These are phyloP conservation scores for Aphanomyces cochlioides DNA, from an alignment of 352 stramenopile species.

Conservation along the genomic window DNA sequence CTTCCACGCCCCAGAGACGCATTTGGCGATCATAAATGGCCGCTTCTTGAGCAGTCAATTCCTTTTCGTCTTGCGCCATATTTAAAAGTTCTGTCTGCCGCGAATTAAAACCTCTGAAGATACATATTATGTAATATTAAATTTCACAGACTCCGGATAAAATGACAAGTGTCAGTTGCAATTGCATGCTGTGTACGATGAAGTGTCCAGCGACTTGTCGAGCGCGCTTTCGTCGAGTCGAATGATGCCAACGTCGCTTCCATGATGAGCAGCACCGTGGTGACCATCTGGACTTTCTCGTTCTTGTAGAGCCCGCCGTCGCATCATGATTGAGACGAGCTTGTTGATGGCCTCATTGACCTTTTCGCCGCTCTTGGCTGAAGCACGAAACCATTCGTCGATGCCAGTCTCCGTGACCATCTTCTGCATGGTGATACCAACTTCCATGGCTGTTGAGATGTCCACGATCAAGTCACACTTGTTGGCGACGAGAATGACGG, in stretches of 20 bases:
- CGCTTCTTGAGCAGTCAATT: constrained; percentile 75
- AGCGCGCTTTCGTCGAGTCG: neutral
- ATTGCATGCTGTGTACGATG: neutral
- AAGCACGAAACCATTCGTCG: constrained; percentile 72
- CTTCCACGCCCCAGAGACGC: constrained; percentile 97
- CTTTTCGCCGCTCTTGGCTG: constrained; percentile 64
- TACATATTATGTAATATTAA: neutral
- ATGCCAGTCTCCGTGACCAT: constrained; percentile 69
- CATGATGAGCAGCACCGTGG: neutral
- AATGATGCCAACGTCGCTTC: constrained; percentile 13
- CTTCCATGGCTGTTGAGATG: constrained; percentile 57
- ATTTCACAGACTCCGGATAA: no score
- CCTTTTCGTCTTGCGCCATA: constrained; percentile 34
- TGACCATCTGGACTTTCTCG: constrained; percentile 17
- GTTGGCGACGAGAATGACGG: constrained; percentile 81
- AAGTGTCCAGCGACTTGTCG: neutral
- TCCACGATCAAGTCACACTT: constrained; percentile 80
- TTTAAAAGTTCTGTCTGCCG: neutral
- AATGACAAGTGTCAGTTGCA: neutral
- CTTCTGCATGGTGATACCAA: constrained; percentile 83
- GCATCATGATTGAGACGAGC: constrained; percentile 59
- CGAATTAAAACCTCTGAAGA: neutral
- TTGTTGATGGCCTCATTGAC: constrained; percentile 59
- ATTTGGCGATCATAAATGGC: constrained; percentile 99
- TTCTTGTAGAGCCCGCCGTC: constrained; percentile 35